phyloP scores from a whole-genome alignment of 2,329 filamentous ascomycete species.

The Microdochium bolleyi region DNA sequence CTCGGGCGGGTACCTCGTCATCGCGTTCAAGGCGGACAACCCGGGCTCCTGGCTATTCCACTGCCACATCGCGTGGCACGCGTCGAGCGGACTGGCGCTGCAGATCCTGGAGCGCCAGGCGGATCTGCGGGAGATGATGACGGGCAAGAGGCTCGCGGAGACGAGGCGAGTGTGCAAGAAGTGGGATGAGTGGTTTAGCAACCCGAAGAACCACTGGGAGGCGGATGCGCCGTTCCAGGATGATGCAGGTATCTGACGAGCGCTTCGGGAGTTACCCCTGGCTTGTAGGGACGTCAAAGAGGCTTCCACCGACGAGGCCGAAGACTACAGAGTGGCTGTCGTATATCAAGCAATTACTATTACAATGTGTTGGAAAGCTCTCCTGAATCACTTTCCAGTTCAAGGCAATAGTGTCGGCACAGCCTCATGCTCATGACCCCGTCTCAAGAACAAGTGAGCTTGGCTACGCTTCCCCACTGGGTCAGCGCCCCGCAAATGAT shows the following conservation, averaged over 20 bases:
- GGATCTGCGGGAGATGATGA: slow-evolving; percentile 3
- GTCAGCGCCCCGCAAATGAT: too few relatives aligned
- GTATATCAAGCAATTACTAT: too few relatives aligned
- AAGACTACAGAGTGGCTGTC: too few relatives aligned
- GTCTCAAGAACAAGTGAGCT: too few relatives aligned
- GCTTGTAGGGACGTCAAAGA: too few relatives aligned
- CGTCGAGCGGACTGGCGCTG: slow-evolving; percentile 13
- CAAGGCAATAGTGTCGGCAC: too few relatives aligned
- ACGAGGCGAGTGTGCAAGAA: slow-evolving; percentile 4
- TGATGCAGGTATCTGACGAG: slow-evolving; percentile 8
- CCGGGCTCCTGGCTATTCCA: slow-evolving; percentile 12
- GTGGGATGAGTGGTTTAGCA: slow-evolving; percentile 3
- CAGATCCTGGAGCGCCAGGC: slow-evolving; percentile 13
- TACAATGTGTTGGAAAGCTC: too few relatives aligned
- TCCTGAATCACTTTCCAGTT: too few relatives aligned
- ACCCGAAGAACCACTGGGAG: background rate
- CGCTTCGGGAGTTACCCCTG: too few relatives aligned
- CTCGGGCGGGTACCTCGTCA: background rate
- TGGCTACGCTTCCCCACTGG: too few relatives aligned
- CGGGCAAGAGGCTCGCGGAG: slow-evolving; percentile 3
- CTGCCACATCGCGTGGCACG: slow-evolving; percentile 19
- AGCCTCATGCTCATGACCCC: too few relatives aligned
- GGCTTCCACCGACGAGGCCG: too few relatives aligned
- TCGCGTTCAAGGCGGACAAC: slow-evolving; percentile 1
- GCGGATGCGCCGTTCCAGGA: slow-evolving; percentile 1